Conservation (phyloP, 352 stramenopile genomes). For the Stephanocyclus meneghinianus region DNA sequence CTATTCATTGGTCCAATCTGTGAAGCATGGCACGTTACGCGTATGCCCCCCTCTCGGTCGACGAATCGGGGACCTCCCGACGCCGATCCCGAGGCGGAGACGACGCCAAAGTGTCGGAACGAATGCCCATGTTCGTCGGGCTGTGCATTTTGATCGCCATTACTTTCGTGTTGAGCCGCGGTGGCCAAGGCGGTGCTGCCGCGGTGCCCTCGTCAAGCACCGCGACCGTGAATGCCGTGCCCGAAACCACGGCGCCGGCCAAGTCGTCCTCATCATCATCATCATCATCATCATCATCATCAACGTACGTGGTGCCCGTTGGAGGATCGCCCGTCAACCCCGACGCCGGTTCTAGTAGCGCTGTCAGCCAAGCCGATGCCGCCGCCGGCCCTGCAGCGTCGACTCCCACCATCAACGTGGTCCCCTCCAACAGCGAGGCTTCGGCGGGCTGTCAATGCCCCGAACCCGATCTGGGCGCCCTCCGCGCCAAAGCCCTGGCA, state of each 20-base stretch:
- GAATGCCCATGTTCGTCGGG: slow-evolving; percentile 82
- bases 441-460: slow-evolving; percentile 24
- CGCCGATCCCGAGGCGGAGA: slow-evolving; percentile 24
- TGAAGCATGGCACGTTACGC: slow-evolving; percentile 71
- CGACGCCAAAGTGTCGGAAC: slow-evolving; percentile 72
- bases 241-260: slow-evolving; percentile 26
- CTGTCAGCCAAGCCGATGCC: neutral
- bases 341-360: neutral
- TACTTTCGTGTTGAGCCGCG: slow-evolving; percentile 84
- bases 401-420: slow-evolving; percentile 13
- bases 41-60: slow-evolving; percentile 77
- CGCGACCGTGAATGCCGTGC: slow-evolving; percentile 1
- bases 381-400: neutral
- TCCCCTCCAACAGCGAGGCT: neutral
- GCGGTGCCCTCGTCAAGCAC: neutral
- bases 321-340: slow-evolving; percentile 7
- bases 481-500: slow-evolving; percentile 76
- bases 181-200: slow-evolving; percentile 12
- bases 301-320: slow-evolving; percentile 4
- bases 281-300: neutral
- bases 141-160: slow-evolving; percentile 85
- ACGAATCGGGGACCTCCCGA: slow-evolving; percentile 13
- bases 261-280: neutral
- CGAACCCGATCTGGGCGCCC: slow-evolving; percentile 63
- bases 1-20: neutral